Percentiles rank a stretch among this genome's conserved stretches.
Evolutionary conservation across 2,329 filamentous ascomycete genomes (phyloP).

Genomic region (Didymella glomerata): DNA sequence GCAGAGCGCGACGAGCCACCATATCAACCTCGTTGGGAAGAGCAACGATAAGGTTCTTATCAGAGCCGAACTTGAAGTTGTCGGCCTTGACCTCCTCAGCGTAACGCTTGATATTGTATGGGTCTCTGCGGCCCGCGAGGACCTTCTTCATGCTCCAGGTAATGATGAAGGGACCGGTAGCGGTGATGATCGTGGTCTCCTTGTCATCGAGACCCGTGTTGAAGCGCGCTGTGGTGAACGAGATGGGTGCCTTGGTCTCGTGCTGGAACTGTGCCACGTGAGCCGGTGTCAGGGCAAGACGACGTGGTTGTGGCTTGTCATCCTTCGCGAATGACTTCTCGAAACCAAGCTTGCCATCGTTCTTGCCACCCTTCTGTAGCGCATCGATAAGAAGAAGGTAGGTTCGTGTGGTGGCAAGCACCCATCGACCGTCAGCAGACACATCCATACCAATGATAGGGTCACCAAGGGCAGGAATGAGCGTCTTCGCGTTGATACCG

Average conservation of each 20-base stretch:
- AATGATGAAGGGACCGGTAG: slow-evolving; percentile 94
- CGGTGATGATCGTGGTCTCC: slow-evolving; percentile 95
- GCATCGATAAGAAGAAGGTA: slow-evolving; percentile 95
- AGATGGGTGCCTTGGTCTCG: slow-evolving; percentile 85
- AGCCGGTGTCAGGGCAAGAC: slow-evolving; percentile 85
- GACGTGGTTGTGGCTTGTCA: slow-evolving; percentile 89
- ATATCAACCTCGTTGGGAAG: slow-evolving; percentile 98
- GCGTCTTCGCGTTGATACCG: slow-evolving; percentile 96
- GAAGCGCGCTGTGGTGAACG: slow-evolving; percentile 92
- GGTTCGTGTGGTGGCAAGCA: slow-evolving; percentile 91
- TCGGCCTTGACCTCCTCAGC: slow-evolving; percentile 95
- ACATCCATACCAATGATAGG: slow-evolving; percentile 95
- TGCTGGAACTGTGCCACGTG: slow-evolving; percentile 98
- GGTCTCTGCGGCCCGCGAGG: slow-evolving; percentile 78
- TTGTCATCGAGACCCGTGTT: slow-evolving; percentile 82
- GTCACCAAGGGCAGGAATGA: slow-evolving; percentile 93
- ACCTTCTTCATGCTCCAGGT: slow-evolving; percentile 97
- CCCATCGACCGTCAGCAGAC: slow-evolving; percentile 93
- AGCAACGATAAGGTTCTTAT: slow-evolving; percentile 98
- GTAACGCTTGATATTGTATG: slow-evolving; percentile 97
- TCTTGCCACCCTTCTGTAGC: slow-evolving; percentile 90
- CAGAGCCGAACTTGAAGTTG: slow-evolving; percentile 96
- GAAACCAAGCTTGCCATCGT: slow-evolving; percentile 97
- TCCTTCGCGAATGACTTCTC: slow-evolving; percentile 93
- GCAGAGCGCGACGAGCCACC: slow-evolving; percentile 86